Base-by-base conservation (phyloP, 140 eudicot genomes). In the Ambrosia hybrid region DNA sequence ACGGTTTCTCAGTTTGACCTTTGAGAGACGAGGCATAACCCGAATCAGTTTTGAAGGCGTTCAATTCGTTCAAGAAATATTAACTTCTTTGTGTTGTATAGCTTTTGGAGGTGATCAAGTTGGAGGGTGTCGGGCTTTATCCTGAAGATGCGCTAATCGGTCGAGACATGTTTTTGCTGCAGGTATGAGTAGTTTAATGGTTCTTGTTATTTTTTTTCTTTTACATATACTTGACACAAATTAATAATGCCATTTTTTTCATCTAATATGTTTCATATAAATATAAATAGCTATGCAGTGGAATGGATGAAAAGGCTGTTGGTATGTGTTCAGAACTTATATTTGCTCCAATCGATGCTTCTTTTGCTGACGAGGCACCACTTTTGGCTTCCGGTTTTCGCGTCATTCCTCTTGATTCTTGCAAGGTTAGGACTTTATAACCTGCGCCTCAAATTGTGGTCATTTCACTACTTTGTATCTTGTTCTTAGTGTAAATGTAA, bases 21-120 rank as follows among this genome's bases (percentile, higher is more conserved):
- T 17, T 55, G 15, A 55, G 33, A 55, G 11, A 55, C 4, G n/a
- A 58, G 9, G 21, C 65, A 26, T 57, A 57, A 57, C 64, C 64
- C 7, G 9, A 57, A 57, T 3, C 33, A 26, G 6, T 57, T 57
- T 21, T 21, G 30, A 21, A 21, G 30, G 30, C 1, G 30, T 21
- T 21, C 30, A 21, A 21, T 30, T 30, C 34, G 0, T 41, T 41
- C 8, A 7, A 41, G 2, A 2, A 43, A 49, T 62, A 9, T 26
- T 5, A 26, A 71, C 57, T 8, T 71, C 15, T 21, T 71, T 45
- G 7, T 71, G 73, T 15, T 43, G 1, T 62, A 55, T 74, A 93
- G 98, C 66, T 93, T 68, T 83, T 93, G 86, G 98, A 93, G 80
- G 95, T 93, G 68, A 86, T 93, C 57, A 93, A 90, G 78, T 46